These are phyloP conservation scores for Tubosaeta brunneosetosa DNA, from an alignment of 768 basidiomycete genomes.

Conservation along the genomic window DNA sequence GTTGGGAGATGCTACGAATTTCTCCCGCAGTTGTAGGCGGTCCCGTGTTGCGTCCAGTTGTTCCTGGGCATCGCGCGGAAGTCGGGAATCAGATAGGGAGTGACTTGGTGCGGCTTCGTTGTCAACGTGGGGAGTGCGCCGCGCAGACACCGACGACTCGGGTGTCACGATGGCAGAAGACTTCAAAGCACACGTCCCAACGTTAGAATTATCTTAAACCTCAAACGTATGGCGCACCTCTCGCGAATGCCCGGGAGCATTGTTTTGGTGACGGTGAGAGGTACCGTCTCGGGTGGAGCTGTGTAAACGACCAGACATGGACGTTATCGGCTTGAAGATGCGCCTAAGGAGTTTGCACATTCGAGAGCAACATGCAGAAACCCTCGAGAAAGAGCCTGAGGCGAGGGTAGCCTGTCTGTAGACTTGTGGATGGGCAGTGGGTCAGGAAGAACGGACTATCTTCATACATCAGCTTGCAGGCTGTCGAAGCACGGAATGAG, in stretches of 20 bases:
- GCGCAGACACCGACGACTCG: not conserved
- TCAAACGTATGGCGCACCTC: conserved; percentile 6
- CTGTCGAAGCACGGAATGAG: not conserved
- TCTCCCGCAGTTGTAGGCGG: not conserved
- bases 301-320: conserved; percentile 7
- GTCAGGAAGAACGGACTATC: conserved; percentile 1
- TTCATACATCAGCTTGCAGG: conserved; percentile 7
- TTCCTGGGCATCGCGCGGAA: not conserved
- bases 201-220: not conserved
- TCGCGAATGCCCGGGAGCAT: not conserved
- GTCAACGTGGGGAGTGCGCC: not conserved
- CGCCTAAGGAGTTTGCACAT: conserved; percentile 12
- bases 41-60: not conserved
- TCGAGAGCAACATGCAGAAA: conserved; percentile 7
- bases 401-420: not conserved
- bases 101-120: not conserved
- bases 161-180: not conserved
- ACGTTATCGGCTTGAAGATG: conserved; percentile 7
- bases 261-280: not conserved
- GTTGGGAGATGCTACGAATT: not conserved
- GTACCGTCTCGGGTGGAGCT: not conserved
- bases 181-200: no score
- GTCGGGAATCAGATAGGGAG: not conserved
- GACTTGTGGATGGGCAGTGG: conserved; percentile 11
- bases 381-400: not conserved